Evolutionary conservation across 352 stramenopile genomes (phyloP), one percentile per base, ranked within the genome.

Genomic region (Peronospora destructor): DNA sequence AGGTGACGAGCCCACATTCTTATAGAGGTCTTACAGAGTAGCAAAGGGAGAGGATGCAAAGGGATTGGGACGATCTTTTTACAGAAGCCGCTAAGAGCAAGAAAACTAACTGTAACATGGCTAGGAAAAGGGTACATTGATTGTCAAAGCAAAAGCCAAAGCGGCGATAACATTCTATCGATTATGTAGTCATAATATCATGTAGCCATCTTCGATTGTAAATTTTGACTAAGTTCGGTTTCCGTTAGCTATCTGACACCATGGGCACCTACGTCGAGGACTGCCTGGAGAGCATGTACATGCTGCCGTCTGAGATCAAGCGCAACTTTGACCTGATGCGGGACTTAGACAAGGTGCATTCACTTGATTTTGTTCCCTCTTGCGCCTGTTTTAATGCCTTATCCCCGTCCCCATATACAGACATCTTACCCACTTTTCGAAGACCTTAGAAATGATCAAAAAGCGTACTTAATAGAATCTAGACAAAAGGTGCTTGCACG

Each of bases 301-400:
- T 91, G 77, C 76, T 93, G 36, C 82, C 82, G 58, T 89, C 82
- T 36, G 82, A 93, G 71, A 74, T 93, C 61, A 93, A 93, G 68
- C 79, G 82, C 56, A 93, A 93, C 69, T 93, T 93, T 49, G 82
- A 93, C 41, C 77, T 93, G 45, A 91, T 93, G 77, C 77, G 82
- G 14, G 82, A 93, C 62, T 64, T 93, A 9, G 82, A 93, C 64
- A 88, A 91, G 76, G 82, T 89, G 33, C 35, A 44, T 39, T 38
- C 38, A 10, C 16, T 1, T 10, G 35, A 6, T 36, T 36, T 7
- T 14, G 5, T 36, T 16, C 11, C 0, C 3, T 45, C 8, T 39
- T 13, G 11, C 12, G 23, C 35, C 10, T 39, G 12, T 48, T 42
- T 35, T 60, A 51, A 55, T 30, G 19, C 34, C 23, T 16, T 35